phyloP scores from a whole-genome alignment of 805 yeast species.

The Cyberlindnera veronae region DNA sequence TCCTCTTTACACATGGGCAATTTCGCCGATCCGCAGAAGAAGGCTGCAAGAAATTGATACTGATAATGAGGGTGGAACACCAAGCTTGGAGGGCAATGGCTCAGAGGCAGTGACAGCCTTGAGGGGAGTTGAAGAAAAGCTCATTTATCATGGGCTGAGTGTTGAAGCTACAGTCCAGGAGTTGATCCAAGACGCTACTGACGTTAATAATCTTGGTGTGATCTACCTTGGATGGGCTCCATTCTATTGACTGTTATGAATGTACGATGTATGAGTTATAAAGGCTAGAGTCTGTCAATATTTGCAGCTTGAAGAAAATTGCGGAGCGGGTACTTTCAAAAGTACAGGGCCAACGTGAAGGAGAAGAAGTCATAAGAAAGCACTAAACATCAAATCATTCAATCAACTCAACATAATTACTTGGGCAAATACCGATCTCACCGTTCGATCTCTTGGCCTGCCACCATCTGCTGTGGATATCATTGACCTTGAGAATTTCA shows the following conservation, averaged over 20 bases:
- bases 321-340: background rate
- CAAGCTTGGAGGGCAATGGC: conserved; percentile 19
- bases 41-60: conserved; percentile 41
- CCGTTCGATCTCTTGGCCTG: conserved; percentile 89
- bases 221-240: conserved; percentile 88
- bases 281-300: too few species aligned
- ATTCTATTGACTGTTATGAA: conserved; percentile 41
- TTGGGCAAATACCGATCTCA: conserved; percentile 93
- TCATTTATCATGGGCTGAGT: conserved; percentile 63
- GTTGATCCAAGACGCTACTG: conserved; percentile 72
- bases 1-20: conserved; percentile 88
- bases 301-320: too few species aligned
- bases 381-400: conserved; percentile 26
- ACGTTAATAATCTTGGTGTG: conserved; percentile 60
- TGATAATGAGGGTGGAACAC: conserved; percentile 5
- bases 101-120: conserved; percentile 79
- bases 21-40: conserved; percentile 67
- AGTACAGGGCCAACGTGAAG: background rate
- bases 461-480: conserved; percentile 98
- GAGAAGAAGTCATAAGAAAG: background rate
- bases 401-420: conserved; percentile 82
- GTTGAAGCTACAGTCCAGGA: conserved; percentile 83
- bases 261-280: background rate
- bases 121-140: conserved; percentile 64
- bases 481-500: conserved; percentile 87